Evolutionary conservation across 179 eudicot genomes (phyloP).

Genomic region (Vitellaria paradoxa): DNA sequence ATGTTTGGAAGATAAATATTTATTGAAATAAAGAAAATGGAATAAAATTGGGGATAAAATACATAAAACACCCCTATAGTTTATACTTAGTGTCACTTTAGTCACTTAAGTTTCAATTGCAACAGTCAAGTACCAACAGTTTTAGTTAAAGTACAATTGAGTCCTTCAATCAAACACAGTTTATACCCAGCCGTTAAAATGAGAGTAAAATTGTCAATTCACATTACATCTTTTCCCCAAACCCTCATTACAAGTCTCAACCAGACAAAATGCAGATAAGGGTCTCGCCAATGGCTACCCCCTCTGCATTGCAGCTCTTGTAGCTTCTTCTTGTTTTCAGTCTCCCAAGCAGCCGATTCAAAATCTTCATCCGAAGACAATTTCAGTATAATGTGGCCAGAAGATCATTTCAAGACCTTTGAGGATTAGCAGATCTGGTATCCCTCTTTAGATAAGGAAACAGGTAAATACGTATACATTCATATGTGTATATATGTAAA

Average conservation of each 20-base stretch:
- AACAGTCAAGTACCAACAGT: too few relatives aligned
- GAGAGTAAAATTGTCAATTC: too few relatives aligned
- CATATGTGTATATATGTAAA: not conserved
- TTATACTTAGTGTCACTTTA: too few relatives aligned
- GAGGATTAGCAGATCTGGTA: constrained; percentile 85
- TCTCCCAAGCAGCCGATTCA: constrained; percentile 39
- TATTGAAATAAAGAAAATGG: too few relatives aligned
- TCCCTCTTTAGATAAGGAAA: constrained; percentile 58
- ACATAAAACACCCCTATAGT: too few relatives aligned
- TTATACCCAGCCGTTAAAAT: too few relatives aligned
- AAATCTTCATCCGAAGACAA: constrained; percentile 48
- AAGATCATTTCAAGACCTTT: constrained; percentile 70
- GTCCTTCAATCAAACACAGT: too few relatives aligned
- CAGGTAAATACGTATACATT: constrained; percentile 52
- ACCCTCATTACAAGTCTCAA: not conserved
- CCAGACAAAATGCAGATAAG: constrained; percentile 31
- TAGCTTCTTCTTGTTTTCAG: constrained; percentile 24
- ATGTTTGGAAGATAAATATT: too few relatives aligned
- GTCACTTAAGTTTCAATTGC: too few relatives aligned
- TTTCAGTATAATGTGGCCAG: constrained; percentile 69
- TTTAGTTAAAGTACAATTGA: too few relatives aligned
- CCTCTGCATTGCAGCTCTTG: constrained; percentile 30
- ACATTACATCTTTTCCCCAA: too few relatives aligned
- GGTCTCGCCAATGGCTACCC: constrained; percentile 29
- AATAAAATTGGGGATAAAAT: too few relatives aligned